Evolutionary conservation across 768 basidiomycete species (phyloP).

Genomic region (Lentinus brumalis): DNA sequence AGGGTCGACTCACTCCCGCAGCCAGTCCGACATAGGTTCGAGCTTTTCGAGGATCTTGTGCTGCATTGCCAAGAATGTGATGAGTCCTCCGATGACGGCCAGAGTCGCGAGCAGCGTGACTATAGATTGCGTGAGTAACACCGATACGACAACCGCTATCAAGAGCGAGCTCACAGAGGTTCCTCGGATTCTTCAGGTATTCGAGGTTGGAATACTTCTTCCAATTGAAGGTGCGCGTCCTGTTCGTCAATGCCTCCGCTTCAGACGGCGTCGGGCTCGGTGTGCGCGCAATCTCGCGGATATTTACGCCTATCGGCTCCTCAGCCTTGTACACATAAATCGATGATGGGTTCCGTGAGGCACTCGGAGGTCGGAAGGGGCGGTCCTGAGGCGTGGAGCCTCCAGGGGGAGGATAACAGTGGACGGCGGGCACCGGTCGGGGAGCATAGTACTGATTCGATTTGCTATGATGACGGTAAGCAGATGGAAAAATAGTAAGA

Average conservation of each 20-base stretch:
- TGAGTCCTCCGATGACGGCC: constrained; percentile 33
- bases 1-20: constrained; percentile 50
- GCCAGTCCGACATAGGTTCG: constrained; percentile 61
- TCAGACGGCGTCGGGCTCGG: constrained; percentile 39
- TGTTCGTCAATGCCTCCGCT: constrained; percentile 25
- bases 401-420: no score
- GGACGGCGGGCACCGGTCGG: no score
- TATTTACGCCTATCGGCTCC: no score
- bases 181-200: not conserved
- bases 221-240: not conserved
- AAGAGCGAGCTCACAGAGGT: not conserved
- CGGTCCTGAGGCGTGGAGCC: no score
- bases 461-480: no score
- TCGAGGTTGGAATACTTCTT: no score
- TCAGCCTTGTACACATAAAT: no score
- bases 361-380: no score
- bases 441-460: no score
- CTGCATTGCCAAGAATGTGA: constrained; percentile 43
- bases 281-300: constrained; percentile 26
- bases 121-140: not conserved
- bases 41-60: constrained; percentile 65
- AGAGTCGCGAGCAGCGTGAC: not conserved
- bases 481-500: no score
- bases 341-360: no score
- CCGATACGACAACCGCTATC: no score